phyloP scores from a whole-genome alignment of 164 flowering plant genomes.

The Akebia trifoliata region DNA sequence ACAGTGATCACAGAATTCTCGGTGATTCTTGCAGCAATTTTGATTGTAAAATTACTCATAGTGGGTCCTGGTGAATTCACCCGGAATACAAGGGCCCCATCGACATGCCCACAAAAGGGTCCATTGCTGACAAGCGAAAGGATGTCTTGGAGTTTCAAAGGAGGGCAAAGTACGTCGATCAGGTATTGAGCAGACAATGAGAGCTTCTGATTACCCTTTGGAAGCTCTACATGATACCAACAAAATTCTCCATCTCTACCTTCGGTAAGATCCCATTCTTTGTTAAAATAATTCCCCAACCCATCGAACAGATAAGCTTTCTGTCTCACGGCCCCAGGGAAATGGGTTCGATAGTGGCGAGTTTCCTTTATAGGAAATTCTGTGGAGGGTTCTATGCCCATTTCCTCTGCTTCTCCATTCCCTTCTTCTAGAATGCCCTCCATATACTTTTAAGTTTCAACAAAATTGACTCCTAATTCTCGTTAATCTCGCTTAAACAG shows the following conservation, averaged over 20 bases:
- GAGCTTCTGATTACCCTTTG: slow-evolving; percentile 72
- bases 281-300: slow-evolving; percentile 54
- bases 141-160: slow-evolving; percentile 94
- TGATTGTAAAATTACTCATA: slow-evolving; percentile 67
- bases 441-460: slow-evolving; percentile 20
- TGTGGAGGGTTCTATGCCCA: slow-evolving; percentile 25
- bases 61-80: slow-evolving; percentile 94
- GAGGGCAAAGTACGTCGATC: slow-evolving; percentile 89
- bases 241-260: slow-evolving; percentile 79
- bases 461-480: slow-evolving; percentile 2
- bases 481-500: background rate
- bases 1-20: slow-evolving; percentile 89
- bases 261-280: slow-evolving; percentile 89
- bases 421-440: slow-evolving; percentile 30
- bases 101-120: slow-evolving; percentile 95
- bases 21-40: slow-evolving; percentile 85
- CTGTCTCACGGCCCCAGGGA: slow-evolving; percentile 61
- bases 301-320: slow-evolving; percentile 94
- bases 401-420: slow-evolving; percentile 30
- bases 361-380: slow-evolving; percentile 26
- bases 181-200: slow-evolving; percentile 78
- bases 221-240: slow-evolving; percentile 98
- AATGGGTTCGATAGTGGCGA: slow-evolving; percentile 25
- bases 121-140: slow-evolving; percentile 91
- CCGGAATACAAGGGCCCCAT: slow-evolving; percentile 91